Evolutionary conservation across 1,284 basidiomycete species (phyloP).

Genomic region (Ustilago hordei): DNA sequence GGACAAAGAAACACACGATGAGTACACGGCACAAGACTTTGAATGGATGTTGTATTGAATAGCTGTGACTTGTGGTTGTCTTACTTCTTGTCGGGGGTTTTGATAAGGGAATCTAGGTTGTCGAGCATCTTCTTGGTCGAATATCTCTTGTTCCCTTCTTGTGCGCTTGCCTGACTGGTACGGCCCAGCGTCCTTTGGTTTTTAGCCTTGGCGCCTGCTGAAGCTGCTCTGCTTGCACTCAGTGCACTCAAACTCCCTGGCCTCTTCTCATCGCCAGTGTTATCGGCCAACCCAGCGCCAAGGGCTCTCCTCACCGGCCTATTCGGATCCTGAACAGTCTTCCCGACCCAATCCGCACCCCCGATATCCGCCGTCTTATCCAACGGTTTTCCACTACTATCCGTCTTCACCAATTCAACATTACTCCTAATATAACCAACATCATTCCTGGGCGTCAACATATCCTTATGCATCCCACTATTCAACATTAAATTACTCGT

Average conservation of each 20-base stretch:
- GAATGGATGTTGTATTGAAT: background rate
- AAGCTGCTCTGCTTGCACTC: background rate
- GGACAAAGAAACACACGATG: too few relatives aligned
- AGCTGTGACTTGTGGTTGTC: background rate
- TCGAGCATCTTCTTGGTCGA: conserved; percentile 40
- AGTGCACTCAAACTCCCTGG: background rate
- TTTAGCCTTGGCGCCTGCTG: conserved; percentile 15
- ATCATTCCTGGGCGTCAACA: conserved; percentile 41
- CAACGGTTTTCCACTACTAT: conserved; percentile 20
- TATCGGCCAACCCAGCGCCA: background rate
- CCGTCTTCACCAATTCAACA: conserved; percentile 35
- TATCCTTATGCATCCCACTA: conserved; percentile 45
- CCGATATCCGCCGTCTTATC: conserved; percentile 13
- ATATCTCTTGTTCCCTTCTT: background rate
- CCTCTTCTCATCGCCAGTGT: background rate
- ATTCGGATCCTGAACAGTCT: conserved; percentile 36
- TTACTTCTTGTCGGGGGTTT: conserved; percentile 3
- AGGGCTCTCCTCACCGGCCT: conserved; percentile 21
- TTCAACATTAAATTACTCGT: conserved; percentile 21
- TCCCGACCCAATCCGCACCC: conserved; percentile 28
- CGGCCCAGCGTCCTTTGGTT: conserved; percentile 36
- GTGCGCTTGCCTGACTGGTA: background rate
- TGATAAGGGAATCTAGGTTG: conserved; percentile 39
- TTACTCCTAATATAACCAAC: conserved; percentile 45
- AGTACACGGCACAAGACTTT: too few relatives aligned